Evolutionary conservation across 805 yeast species (phyloP).

Genomic region (Saccharomycopsis oosterbeekiorum): DNA sequence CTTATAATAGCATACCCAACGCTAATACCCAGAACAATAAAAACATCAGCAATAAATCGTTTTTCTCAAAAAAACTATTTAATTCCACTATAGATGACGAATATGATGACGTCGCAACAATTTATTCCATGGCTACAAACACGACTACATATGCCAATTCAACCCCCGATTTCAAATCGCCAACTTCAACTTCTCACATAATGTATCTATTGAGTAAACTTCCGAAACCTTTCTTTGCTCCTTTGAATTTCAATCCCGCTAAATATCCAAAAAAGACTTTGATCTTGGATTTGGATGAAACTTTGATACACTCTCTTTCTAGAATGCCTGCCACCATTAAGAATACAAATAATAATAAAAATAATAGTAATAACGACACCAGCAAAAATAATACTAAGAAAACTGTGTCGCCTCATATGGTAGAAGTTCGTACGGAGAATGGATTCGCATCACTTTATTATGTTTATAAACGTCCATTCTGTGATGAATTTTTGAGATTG

Average conservation of each 20-base stretch:
- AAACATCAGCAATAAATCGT: not conserved
- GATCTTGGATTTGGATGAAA: conserved; percentile 84
- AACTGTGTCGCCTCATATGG: conserved; percentile 48
- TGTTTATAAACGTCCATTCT: conserved; percentile 86
- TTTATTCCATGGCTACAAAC: conserved; percentile 12
- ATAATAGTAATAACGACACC: not conserved
- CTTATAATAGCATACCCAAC: not conserved
- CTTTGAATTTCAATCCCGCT: conserved; percentile 31
- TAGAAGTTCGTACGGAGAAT: conserved; percentile 66
- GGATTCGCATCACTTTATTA: conserved; percentile 74
- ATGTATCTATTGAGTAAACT: conserved; percentile 25
- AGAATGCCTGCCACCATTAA: conserved; percentile 25
- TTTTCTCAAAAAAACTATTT: not conserved
- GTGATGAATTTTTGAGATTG: conserved; percentile 71
- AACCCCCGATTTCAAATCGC: conserved; percentile 11
- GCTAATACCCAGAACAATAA: not conserved
- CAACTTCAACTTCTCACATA: conserved; percentile 19
- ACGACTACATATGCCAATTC: conserved; percentile 6
- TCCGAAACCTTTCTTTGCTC: conserved; percentile 33
- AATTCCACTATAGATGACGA: conserved; percentile 19
- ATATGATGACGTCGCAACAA: conserved; percentile 16
- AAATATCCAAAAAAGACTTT: conserved; percentile 51
- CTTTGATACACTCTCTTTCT: conserved; percentile 83
- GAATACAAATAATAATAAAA: not conserved
- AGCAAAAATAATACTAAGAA: conserved; percentile 25